These are phyloP conservation scores for Zygosaccharomyces bisporus DNA, from an alignment of 805 yeast genomes.

Conservation along the genomic window DNA sequence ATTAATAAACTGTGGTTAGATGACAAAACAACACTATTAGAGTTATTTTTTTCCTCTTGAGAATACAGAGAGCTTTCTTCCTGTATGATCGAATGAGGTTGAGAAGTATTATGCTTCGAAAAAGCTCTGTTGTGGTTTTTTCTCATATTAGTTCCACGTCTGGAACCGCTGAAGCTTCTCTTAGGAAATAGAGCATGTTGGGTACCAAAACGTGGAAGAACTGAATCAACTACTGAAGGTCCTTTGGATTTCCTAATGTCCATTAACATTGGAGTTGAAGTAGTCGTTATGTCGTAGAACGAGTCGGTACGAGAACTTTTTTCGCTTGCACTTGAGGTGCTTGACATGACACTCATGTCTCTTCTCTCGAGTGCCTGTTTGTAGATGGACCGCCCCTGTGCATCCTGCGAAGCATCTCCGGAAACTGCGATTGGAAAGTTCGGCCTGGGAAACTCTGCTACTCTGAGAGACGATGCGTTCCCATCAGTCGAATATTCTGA, in stretches of 20 bases:
- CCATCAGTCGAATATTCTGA: slow-evolving; percentile 50
- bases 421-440: slow-evolving; percentile 10
- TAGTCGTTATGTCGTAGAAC: slow-evolving; percentile 39
- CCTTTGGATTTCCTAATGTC: slow-evolving; percentile 20
- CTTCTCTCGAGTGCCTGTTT: slow-evolving; percentile 30
- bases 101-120: slow-evolving; percentile 18
- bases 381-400: slow-evolving; percentile 5
- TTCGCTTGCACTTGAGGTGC: slow-evolving; percentile 40
- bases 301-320: slow-evolving; percentile 41
- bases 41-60: slow-evolving; percentile 17
- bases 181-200: slow-evolving; percentile 19
- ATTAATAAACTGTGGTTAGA: slow-evolving; percentile 2
- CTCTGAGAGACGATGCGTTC: slow-evolving; percentile 16
- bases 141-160: slow-evolving; percentile 21
- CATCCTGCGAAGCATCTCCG: slow-evolving; percentile 15
- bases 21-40: slow-evolving; percentile 1
- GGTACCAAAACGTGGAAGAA: slow-evolving; percentile 24
- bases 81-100: slow-evolving; percentile 30
- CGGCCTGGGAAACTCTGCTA: slow-evolving; percentile 13
- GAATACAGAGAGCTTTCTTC: slow-evolving; percentile 31
- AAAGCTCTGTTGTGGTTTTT: slow-evolving; percentile 25
- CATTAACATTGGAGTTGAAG: slow-evolving; percentile 26
- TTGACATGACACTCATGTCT: slow-evolving; percentile 37
- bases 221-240: slow-evolving; percentile 20
- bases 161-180: slow-evolving; percentile 13